Base-by-base conservation (phyloP, 495 filamentous ascomycete genomes). In the Trichoderma asperelloides region DNA sequence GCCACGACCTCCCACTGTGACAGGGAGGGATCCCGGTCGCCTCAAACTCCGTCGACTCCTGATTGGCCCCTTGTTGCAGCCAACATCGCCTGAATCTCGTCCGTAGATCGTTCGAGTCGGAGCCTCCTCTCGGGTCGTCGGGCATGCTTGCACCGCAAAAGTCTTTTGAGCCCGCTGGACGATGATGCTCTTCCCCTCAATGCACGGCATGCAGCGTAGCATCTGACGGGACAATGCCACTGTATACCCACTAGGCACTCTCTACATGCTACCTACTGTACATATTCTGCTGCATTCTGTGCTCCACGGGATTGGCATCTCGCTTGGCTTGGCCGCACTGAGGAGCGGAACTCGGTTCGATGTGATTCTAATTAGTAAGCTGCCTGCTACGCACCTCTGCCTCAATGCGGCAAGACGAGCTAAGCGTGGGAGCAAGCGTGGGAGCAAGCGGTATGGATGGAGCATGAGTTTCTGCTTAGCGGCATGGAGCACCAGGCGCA, bases 291-390 rank as follows among this genome's bases (percentile, higher is more conserved):
- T 51, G 47, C 47, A 21, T 5, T 51, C 47, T 21, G n/a, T 51
- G 47, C 9, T 23, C 18, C 21, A 21, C 21, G 47, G 8, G 47
- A 23, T 25, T 25, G 47, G 55, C 55, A 28, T 60, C 55, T 60
- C 55, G 55, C 25, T 60, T 60, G 55, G 16, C n/a, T 60, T 28
- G 55, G 30, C 55, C 55, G 49, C 49, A n/a, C 16, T 51, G 18
- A 23, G 21, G 13, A 27, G 11, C 15, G 25, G 51, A 21, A 3
- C 11, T 16, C 4, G 9, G 11, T 60, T 60, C 55, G 55, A 60
- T 33, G 4, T 13, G 55, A 60, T 60, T 60, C 55, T 33, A 60
- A 60, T 60, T 60, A 60, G 55, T 60, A 60, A 60, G 16, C 62
- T 16, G 57, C 23, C 23, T 62, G 23, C 3, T 23, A 33, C 28